Base-by-base conservation (phyloP, 2,329 filamentous ascomycete genomes). In the Fusarium agapanthi region DNA sequence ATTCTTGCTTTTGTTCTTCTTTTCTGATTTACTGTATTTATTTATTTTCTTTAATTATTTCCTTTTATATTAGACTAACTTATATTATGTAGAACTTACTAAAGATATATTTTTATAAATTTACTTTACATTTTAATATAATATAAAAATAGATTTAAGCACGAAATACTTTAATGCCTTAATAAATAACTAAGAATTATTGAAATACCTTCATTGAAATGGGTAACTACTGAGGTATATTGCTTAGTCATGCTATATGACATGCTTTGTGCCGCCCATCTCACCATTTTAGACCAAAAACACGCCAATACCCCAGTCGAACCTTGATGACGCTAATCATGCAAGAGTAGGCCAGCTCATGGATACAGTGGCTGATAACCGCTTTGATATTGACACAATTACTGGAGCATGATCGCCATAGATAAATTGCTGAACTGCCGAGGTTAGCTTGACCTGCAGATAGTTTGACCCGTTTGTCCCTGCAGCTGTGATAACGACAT, bases 261-360 rank as follows among this genome's bases (percentile, higher is more conserved):
- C 24, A 48, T 28, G 40, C 20, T 57, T 47, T 15, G 30, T 6
- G 40, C 4, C 14, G 50, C 22, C 3, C 10, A 41, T 60, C 18
- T 60, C 57, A 35, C 18, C 57, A 60, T 60, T 54, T 54, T 60
- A 54, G 57, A 12, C 35, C 6, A 5, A 24, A 24, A 60, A 54
- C 6, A 40, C 45, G 57, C 11, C 45, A 60, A 60, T 26, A 13
- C 47, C 47, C 57, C 22, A 15, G 24, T 18, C 6, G 13, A 35
- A 47, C 34, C 41, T 20, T 28, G 48, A 24, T 32, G 6, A 55
- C 57, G 30, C 57, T 47, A 60, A 60, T 60, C 35, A 41, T n/a
- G 13, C 28, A 20, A 38, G 1, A 13, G 2, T 40, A 13, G 34
- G 15, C n/a, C 34, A 34, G 5, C 34, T 8, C 59, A 47, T 40